phyloP scores from a whole-genome alignment of 345 rosid species.

The Eucalyptus sp. region DNA sequence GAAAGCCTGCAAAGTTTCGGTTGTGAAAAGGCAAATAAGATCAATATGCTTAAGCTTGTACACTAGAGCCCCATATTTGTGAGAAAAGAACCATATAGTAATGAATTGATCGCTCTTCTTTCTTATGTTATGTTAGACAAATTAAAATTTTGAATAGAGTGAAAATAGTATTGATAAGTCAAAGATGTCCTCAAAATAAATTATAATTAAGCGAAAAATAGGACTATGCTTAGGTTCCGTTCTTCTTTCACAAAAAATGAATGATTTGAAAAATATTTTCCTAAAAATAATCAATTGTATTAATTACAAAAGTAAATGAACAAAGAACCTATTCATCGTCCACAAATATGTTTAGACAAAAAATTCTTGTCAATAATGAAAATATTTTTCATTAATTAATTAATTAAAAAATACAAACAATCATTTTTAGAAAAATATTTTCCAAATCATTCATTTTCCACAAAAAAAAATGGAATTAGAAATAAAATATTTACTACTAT shows the following conservation, averaged over 20 bases:
- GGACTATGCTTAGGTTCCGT: background rate
- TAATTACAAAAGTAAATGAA: too few relatives aligned
- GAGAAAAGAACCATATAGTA: background rate
- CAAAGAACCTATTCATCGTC: too few relatives aligned
- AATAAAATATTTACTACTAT: background rate
- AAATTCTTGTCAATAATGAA: too few relatives aligned
- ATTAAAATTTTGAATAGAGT: background rate
- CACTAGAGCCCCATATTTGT: background rate
- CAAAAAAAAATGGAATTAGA: background rate
- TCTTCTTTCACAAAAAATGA: background rate
- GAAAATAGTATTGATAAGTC: background rate
- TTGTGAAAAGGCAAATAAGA: background rate
- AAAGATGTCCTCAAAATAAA: background rate
- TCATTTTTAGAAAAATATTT: background rate
- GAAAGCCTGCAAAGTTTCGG: conserved; percentile 46
- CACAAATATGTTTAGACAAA: too few relatives aligned
- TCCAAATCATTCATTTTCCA: background rate
- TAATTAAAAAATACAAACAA: too few relatives aligned
- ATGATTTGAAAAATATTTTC: background rate
- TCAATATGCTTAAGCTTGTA: background rate
- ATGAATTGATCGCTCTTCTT: background rate
- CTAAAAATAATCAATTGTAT: background rate
- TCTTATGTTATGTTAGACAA: background rate
- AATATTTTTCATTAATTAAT: background rate
- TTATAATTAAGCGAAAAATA: background rate